Percentiles rank a stretch among this genome's conserved stretches.
Conservation (phyloP, 192 early-diverging fungal species). For the Linnemannia schmuckeri region DNA sequence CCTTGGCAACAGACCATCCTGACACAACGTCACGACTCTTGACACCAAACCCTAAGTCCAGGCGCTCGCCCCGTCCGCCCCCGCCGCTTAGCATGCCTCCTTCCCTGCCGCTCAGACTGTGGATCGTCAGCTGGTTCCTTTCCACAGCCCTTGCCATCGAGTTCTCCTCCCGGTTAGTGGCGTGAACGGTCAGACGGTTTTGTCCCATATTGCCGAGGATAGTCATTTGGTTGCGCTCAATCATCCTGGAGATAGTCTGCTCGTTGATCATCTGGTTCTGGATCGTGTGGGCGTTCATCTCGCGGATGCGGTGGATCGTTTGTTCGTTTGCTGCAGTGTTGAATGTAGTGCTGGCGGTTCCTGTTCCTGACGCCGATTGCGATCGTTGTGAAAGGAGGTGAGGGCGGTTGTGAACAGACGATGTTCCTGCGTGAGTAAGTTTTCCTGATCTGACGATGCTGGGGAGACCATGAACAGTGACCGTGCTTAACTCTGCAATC, state of each 20-base stretch:
- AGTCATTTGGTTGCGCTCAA: constrained; percentile 74
- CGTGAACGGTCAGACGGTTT: constrained; percentile 35
- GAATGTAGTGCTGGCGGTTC: constrained; percentile 22
- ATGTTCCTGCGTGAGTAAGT: neutral
- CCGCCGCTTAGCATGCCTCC: constrained; percentile 32
- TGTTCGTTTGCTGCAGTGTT: constrained; percentile 51
- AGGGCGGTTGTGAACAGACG: constrained; percentile 24
- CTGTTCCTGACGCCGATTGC: constrained; percentile 33
- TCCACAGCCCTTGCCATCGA: constrained; percentile 75
- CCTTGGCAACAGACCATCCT: constrained; percentile 48
- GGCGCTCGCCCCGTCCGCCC: constrained; percentile 53
- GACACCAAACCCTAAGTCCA: constrained; percentile 51
- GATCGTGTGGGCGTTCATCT: constrained; percentile 66
- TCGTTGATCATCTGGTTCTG: constrained; percentile 75
- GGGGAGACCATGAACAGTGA: constrained; percentile 24
- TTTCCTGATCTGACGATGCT: constrained; percentile 20
- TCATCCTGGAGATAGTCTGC: constrained; percentile 78
- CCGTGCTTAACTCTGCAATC: constrained; percentile 9
- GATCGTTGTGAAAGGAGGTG: constrained; percentile 47
- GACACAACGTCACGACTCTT: constrained; percentile 46
- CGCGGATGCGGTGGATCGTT: constrained; percentile 67
- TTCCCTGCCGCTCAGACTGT: constrained; percentile 69
- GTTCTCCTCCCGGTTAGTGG: constrained; percentile 63
- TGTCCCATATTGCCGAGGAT: constrained; percentile 66
- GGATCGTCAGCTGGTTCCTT: constrained; percentile 80